Conservation (phyloP, 345 rosid genomes). For the Salix koriyanagi region DNA sequence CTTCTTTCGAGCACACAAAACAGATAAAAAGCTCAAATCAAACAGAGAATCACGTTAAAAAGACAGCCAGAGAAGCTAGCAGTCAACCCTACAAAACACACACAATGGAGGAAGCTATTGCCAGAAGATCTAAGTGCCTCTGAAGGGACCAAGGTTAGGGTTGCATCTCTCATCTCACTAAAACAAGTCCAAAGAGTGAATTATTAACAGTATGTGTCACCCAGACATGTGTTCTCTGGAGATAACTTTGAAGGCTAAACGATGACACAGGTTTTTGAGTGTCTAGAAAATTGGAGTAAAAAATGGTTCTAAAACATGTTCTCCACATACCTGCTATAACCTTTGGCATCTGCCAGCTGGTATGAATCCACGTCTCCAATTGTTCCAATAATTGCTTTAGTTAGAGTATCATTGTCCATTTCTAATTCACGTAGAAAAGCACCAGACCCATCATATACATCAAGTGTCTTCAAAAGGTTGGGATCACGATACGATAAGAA, state of each 20-base stretch:
- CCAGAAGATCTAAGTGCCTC: not conserved
- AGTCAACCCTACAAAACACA: not conserved
- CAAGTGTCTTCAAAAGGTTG: conserved; percentile 84
- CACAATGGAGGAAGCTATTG: not conserved
- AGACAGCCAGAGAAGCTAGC: not conserved
- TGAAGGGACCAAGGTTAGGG: not conserved
- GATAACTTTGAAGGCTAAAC: not conserved
- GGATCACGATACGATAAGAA: conserved; percentile 92
- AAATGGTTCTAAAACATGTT: not conserved
- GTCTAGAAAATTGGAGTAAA: not conserved
- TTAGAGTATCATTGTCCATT: conserved; percentile 75
- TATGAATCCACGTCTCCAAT: conserved; percentile 91
- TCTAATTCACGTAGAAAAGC: conserved; percentile 78
- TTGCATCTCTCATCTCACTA: not conserved
- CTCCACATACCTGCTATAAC: conserved; percentile 76
- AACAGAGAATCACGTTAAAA: not conserved
- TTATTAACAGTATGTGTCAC: not conserved
- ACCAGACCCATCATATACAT: conserved; percentile 75
- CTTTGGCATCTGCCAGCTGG: conserved; percentile 98
- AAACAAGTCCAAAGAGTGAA: not conserved
- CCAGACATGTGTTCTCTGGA: not conserved
- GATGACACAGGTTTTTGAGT: not conserved
- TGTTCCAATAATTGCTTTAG: conserved; percentile 94
- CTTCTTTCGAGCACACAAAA: not conserved
- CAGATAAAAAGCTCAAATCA: not conserved